These are phyloP conservation scores for Aschersonia sp. DNA, from an alignment of 2,329 filamentous ascomycete species.

Conservation along the genomic window DNA sequence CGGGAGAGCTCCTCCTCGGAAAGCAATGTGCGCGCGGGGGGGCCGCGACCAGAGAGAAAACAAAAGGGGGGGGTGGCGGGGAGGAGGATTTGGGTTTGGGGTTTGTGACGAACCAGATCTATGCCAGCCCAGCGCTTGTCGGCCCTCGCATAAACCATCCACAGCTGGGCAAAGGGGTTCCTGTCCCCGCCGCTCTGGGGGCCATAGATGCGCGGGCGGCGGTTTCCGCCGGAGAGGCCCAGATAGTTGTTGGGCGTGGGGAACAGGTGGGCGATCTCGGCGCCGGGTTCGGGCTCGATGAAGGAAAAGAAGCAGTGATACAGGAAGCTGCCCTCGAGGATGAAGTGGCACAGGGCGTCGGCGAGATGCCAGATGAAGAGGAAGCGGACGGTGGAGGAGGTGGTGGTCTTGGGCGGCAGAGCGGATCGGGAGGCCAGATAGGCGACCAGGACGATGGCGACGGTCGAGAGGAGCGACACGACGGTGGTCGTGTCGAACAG, in stretches of 20 bases:
- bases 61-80: no score
- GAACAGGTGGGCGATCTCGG: constrained; percentile 19
- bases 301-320: constrained; percentile 81
- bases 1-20: no score
- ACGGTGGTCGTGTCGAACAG: constrained; percentile 47
- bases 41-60: no score
- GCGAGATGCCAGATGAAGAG: constrained; percentile 94
- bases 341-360: constrained; percentile 80
- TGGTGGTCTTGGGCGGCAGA: constrained; percentile 24
- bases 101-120: constrained; percentile 31
- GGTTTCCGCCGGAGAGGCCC: constrained; percentile 15
- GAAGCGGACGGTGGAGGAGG: constrained; percentile 45
- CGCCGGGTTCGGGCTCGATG: constrained; percentile 13
- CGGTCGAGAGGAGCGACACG: constrained; percentile 39
- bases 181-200: constrained; percentile 38
- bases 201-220: constrained; percentile 35
- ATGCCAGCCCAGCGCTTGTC: constrained; percentile 49
- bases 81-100: no score
- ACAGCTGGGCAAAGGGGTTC: constrained; percentile 40
- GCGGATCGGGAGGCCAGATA: constrained; percentile 29
- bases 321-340: constrained; percentile 81
- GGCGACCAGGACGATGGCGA: constrained; percentile 34
- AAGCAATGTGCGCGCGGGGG: no score
- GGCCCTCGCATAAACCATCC: constrained; percentile 55
- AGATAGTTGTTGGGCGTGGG: constrained; percentile 39